Evolutionary conservation across 345 rosid genomes (phyloP).

Genomic region (Gossypium thurberi): DNA sequence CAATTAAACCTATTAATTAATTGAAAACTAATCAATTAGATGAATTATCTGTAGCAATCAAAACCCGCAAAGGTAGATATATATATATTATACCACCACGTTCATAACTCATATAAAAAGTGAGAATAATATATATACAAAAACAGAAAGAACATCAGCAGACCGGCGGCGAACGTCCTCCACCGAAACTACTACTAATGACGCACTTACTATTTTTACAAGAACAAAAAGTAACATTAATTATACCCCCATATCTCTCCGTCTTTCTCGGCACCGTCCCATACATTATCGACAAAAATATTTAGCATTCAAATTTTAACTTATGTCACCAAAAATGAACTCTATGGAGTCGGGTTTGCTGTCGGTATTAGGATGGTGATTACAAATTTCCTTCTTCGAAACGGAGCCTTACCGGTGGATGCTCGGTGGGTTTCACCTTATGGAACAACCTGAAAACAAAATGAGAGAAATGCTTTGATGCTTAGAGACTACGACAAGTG

Average conservation of each 20-base stretch:
- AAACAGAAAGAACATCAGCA: neutral
- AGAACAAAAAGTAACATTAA: neutral
- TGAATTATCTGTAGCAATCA: too few species aligned
- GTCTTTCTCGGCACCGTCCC: neutral
- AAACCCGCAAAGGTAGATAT: too few species aligned
- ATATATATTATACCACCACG: neutral
- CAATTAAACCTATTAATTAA: too few species aligned
- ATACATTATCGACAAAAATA: neutral
- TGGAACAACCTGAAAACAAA: constrained; percentile 14
- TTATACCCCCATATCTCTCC: neutral
- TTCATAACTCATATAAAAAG: neutral
- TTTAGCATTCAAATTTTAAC: neutral
- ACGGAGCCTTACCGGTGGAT: neutral
- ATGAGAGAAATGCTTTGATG: neutral
- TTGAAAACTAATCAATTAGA: too few species aligned
- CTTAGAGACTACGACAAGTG: neutral
- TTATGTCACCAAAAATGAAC: constrained; percentile 1
- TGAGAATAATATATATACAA: neutral
- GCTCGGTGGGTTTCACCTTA: neutral
- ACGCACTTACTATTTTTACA: neutral
- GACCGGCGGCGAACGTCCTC: neutral
- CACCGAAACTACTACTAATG: neutral
- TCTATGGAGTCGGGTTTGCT: neutral
- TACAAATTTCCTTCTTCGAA: neutral
- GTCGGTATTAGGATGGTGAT: neutral